Percentiles rank a stretch among this genome's conserved stretches.
Evolutionary conservation across 1,284 basidiomycete species (phyloP).

Genomic region (Inonotus obliquus): DNA sequence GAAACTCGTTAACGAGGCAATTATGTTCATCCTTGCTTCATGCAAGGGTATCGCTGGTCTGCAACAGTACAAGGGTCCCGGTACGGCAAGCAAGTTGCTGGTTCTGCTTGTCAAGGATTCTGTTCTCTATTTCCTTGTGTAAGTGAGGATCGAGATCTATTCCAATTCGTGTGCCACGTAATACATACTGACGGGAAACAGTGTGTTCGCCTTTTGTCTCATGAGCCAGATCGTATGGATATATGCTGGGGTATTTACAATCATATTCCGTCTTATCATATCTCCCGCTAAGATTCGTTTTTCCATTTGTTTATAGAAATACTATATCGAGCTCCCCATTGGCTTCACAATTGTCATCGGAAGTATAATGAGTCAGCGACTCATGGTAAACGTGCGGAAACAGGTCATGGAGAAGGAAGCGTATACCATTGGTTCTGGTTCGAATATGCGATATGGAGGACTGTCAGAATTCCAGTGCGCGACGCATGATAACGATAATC

Average conservation of each 20-base stretch:
- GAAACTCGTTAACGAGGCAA: slow-evolving; percentile 3
- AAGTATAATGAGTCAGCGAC: slow-evolving; percentile 14
- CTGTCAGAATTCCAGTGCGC: not conserved
- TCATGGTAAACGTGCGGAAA: slow-evolving; percentile 4
- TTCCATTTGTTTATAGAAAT: not conserved
- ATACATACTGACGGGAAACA: not conserved
- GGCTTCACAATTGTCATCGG: slow-evolving; percentile 4
- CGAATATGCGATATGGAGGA: not conserved
- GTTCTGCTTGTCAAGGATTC: slow-evolving; percentile 12
- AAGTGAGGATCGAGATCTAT: not conserved
- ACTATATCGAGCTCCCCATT: slow-evolving; percentile 9
- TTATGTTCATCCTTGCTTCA: slow-evolving; percentile 4
- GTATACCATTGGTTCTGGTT: not conserved
- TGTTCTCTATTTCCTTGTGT: slow-evolving; percentile 13
- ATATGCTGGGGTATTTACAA: not conserved
- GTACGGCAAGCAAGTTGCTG: not conserved
- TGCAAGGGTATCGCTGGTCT: slow-evolving; percentile 4
- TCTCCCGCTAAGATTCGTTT: not conserved
- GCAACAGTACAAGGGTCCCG: not conserved
- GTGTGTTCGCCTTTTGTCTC: slow-evolving; percentile 10
- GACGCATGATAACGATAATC: too few relatives aligned
- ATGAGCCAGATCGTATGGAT: slow-evolving; percentile 4
- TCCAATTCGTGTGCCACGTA: not conserved
- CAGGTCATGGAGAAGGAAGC: not conserved
- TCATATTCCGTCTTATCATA: not conserved